Base-by-base conservation (phyloP, 805 yeast species). In the Komagataella mondaviorum region DNA sequence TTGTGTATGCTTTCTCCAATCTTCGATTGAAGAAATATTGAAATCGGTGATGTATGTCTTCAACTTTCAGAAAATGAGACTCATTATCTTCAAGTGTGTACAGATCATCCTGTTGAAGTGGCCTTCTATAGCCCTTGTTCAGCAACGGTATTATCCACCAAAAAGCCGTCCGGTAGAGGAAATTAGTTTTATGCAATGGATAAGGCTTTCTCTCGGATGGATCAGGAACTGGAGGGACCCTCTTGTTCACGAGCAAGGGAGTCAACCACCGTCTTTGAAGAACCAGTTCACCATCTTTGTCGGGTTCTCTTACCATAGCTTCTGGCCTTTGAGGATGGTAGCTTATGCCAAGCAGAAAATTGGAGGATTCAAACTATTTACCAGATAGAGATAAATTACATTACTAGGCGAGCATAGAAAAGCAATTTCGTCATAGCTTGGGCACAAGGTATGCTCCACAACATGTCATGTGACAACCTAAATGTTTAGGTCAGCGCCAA, bases 131-230 rank as follows among this genome's bases (percentile, higher is more conserved):
- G 6, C 95, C 93, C 6, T 76, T 75, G 14, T 64, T 66, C 70
- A 86, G 65, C 45, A 85, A 57, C 0, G 89, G 89, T 23, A 66
- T 58, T 48, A 85, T 64, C 90, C 91, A 86, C 78, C 82, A 73
- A 61, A 84, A 80, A 57, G 80, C 76, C 17, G 71, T 55, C 54
- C 74, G 64, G 10, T 69, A 71, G 1, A 80, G n/a, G 1, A 61
- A 50, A 54, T 73, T 77, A 1, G 71, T 56, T 36, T 58, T 64
- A 12, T 64, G 65, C 68, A 79, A 70, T 1, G 83, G 84, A 55
- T 70, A 80, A 1, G 63, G 58, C 20, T 58, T 62, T 52, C 86
- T 65, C 53, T 81, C 85, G 8, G 75, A 78, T 5, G 69, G 72
- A 5, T 58, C 39, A 1, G 82, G 80, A 2, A 81, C 60, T 0